phyloP scores from a whole-genome alignment of 768 basidiomycete species.

The Dioszegia crocea region DNA sequence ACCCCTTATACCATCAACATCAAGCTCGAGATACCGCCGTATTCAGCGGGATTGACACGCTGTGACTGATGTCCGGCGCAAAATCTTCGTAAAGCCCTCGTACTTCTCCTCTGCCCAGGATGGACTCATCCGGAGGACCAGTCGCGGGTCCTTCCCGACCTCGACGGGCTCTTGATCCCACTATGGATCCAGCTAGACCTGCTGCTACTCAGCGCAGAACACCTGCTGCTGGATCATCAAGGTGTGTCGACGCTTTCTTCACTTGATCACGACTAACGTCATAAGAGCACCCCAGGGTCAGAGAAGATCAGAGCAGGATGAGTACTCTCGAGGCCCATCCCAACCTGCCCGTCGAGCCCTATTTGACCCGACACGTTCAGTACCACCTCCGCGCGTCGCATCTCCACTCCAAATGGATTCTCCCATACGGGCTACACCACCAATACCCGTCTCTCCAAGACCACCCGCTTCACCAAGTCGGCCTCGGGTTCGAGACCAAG shows the following conservation, averaged over 20 bases:
- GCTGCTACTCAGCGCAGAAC: conserved; percentile 66
- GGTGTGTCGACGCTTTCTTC: not conserved
- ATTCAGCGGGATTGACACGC: too few species aligned
- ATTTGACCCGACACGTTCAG: conserved; percentile 15
- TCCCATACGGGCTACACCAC: not conserved
- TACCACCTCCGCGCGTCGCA: conserved; percentile 1
- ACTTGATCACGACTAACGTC: not conserved
- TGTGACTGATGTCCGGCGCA: too few species aligned
- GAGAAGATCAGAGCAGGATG: conserved; percentile 8
- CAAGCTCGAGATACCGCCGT: too few species aligned
- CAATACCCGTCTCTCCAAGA: not conserved
- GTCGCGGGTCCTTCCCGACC: conserved; percentile 36
- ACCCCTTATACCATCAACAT: too few species aligned
- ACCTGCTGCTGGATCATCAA: conserved; percentile 44
- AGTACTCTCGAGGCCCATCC: conserved; percentile 12
- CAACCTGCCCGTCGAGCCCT: conserved; percentile 6
- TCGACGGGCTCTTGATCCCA: conserved; percentile 34
- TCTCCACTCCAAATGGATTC: not conserved
- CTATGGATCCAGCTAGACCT: conserved; percentile 59
- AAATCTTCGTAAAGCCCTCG: too few species aligned
- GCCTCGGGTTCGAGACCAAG: not conserved
- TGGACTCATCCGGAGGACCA: conserved; percentile 4
- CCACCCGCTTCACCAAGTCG: not conserved
- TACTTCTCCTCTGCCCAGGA: too few species aligned
- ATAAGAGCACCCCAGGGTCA: not conserved